Conservation (phyloP, 805 yeast genomes). For the Kuraishia floccosa region DNA sequence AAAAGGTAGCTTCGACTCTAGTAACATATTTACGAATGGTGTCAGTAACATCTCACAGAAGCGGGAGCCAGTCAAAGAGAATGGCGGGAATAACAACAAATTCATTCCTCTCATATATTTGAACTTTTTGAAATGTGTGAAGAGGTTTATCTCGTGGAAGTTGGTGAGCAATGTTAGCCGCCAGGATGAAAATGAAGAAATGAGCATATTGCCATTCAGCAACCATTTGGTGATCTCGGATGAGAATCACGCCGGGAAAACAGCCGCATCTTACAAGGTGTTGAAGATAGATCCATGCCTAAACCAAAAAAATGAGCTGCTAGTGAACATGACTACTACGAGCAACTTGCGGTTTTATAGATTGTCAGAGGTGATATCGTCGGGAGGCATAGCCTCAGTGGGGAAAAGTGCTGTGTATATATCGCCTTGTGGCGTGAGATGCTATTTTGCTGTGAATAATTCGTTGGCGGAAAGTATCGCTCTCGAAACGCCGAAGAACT, state of each 20-base stretch:
- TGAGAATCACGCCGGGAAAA: neutral
- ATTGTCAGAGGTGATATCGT: conserved; percentile 8
- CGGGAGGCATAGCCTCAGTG: no score
- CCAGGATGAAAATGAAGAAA: conserved; percentile 4
- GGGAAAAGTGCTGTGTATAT: conserved; percentile 31
- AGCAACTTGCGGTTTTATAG: conserved; percentile 9
- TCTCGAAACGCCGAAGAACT: conserved; percentile 29
- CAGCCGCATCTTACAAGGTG: conserved; percentile 13
- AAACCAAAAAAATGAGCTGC: conserved; percentile 30
- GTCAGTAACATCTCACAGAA: no score
- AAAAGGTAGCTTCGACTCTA: conserved; percentile 14
- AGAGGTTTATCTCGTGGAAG: conserved; percentile 29
- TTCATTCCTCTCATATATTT: conserved; percentile 24
- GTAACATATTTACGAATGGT: conserved; percentile 10
- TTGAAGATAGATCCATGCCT: conserved; percentile 36
- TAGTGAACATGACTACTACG: conserved; percentile 19
- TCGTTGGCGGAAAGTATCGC: conserved; percentile 22
- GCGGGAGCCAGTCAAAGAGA: conserved; percentile 4
- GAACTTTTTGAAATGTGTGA: conserved; percentile 37
- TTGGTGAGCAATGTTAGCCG: no score
- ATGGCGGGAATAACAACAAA: conserved; percentile 7
- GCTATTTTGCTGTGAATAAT: conserved; percentile 22
- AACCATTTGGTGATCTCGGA: conserved; percentile 21
- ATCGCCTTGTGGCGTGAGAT: conserved; percentile 46
- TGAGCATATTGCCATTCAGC: conserved; percentile 34